A percentile compares a stretch with the other conserved stretches of the same genome.
Evolutionary conservation across 129 eudicot genomes (phyloP).

Genomic region (Lactuca saligna): DNA sequence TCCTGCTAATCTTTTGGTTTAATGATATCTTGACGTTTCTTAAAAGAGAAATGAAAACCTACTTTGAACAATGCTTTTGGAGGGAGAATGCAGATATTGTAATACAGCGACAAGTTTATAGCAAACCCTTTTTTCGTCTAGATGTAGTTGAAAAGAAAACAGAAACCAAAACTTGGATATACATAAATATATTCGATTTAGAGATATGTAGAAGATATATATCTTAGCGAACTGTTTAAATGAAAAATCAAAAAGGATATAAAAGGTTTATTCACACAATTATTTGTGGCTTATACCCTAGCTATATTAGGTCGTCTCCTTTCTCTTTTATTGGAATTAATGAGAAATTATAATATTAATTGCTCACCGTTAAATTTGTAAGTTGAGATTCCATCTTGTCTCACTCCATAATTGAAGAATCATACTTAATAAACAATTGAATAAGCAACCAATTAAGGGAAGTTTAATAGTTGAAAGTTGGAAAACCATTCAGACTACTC

Average conservation of each 20-base stretch:
- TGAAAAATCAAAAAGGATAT: neutral
- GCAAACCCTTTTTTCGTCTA: neutral
- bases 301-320: neutral
- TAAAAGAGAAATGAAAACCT: neutral
- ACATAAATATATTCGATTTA: no score
- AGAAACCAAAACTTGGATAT: neutral
- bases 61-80: conserved; percentile 3
- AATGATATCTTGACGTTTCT: no score
- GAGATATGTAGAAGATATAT: neutral
- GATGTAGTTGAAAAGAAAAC: neutral
- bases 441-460: neutral
- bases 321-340: neutral
- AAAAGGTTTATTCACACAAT: neutral
- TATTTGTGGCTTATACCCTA: neutral
- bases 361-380: neutral
- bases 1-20: no score
- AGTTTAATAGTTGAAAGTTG: neutral
- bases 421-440: neutral
- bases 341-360: neutral
- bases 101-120: neutral
- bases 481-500: neutral
- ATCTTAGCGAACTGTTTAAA: neutral
- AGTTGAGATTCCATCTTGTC: conserved; percentile 12
- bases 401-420: conserved; percentile 5
- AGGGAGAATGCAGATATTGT: neutral